Conservation (phyloP, 176 grass and related monocot species). For the Dendrocalamus sinicus region DNA sequence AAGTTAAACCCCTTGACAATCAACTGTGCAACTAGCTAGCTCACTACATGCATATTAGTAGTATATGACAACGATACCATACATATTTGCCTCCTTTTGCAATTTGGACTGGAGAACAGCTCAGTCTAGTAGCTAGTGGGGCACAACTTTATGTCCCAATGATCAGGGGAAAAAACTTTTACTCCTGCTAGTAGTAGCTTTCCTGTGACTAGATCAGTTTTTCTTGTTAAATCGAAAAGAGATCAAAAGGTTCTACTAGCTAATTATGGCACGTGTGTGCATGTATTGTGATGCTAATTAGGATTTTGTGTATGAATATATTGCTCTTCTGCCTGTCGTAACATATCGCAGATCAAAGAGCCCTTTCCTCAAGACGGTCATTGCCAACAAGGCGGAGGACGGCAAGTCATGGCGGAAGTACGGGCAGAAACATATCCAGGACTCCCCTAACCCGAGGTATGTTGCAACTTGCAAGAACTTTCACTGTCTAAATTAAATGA, state of each 20-base stretch:
- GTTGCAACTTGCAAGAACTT: not conserved
- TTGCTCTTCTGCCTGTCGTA: not conserved
- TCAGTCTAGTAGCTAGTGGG: conserved; percentile 14
- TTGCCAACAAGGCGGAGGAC: conserved; percentile 34
- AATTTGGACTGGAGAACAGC: conserved; percentile 16
- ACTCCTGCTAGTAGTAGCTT: not conserved
- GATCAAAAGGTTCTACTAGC: conserved; percentile 12
- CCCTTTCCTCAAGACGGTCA: conserved; percentile 44
- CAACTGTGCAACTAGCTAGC: conserved; percentile 38
- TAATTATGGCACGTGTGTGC: not conserved
- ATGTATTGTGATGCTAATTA: not conserved
- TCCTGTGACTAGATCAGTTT: not conserved
- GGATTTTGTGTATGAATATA: not conserved
- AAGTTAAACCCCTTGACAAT: not conserved
- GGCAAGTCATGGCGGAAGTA: conserved; percentile 84
- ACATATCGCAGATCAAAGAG: conserved; percentile 57
- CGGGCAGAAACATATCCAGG: conserved; percentile 72
- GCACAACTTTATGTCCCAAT: conserved; percentile 32
- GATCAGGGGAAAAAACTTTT: conserved; percentile 5
- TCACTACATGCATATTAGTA: not conserved
- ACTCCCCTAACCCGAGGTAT: conserved; percentile 59
- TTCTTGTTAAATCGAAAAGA: conserved; percentile 8
- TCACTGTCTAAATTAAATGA: not conserved
- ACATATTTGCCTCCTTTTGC: not conserved
- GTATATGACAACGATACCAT: not conserved